These are phyloP conservation scores for Pilobolus umbonatus DNA, from an alignment of 192 early-diverging fungal species.

Conservation along the genomic window DNA sequence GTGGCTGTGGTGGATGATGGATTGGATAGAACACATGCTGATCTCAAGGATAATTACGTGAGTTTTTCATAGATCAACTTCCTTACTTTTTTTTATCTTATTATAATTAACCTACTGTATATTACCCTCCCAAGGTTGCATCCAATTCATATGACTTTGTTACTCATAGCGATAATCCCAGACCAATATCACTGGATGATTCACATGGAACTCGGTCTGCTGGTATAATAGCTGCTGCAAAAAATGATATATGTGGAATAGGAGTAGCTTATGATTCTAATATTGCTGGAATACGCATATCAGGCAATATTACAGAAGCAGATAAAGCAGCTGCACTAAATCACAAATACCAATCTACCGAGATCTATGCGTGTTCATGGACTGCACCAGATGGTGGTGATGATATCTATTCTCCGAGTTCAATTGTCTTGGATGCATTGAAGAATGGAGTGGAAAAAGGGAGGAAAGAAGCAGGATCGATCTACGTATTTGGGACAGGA, in stretches of 20 bases:
- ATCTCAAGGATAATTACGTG: conserved; percentile 87
- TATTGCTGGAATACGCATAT: conserved; percentile 87
- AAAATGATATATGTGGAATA: conserved; percentile 89
- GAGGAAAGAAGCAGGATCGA: conserved; percentile 75
- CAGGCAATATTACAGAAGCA: conserved; percentile 81
- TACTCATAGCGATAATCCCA: conserved; percentile 68
- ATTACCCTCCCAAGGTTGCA: conserved; percentile 44
- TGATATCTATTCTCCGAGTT: conserved; percentile 78
- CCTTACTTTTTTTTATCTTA: too few species aligned
- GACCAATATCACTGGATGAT: conserved; percentile 72
- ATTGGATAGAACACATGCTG: conserved; percentile 78
- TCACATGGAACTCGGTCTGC: conserved; percentile 96
- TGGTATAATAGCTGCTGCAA: conserved; percentile 91
- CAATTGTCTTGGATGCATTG: conserved; percentile 79
- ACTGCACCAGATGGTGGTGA: conserved; percentile 88
- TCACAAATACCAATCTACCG: conserved; percentile 81
- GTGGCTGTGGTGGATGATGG: conserved; percentile 97
- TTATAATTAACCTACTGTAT: background rate
- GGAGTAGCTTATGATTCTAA: conserved; percentile 88
- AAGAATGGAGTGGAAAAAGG: conserved; percentile 83
- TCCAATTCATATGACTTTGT: conserved; percentile 96
- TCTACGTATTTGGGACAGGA: conserved; percentile 93
- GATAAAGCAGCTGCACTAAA: conserved; percentile 92
- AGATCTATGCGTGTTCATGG: conserved; percentile 97
- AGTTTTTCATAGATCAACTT: conserved; percentile 24